Evolutionary conservation across 306 rosid genomes (phyloP), one percentile per base, ranked within the genome.

Genomic region (Echinosophora koreensis): DNA sequence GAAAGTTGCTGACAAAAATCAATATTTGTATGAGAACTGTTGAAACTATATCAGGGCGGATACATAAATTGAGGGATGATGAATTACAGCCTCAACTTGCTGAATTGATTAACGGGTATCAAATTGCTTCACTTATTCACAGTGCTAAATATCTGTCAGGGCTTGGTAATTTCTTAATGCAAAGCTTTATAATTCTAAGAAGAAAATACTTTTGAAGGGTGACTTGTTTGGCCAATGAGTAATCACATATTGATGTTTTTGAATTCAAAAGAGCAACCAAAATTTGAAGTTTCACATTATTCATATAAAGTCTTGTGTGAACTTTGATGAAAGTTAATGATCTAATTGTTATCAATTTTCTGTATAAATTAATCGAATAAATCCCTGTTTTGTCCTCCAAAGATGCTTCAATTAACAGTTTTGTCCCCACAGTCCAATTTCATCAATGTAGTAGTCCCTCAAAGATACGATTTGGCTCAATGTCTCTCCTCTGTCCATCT

Each of bases 71-170:
- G 77, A 90, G 99, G 79, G 98, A 96, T 61, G 92, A 92, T 64
- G 99, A 96, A 73, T 84, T 96, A 89, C 88, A 83, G 87, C 99
- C 99, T 66, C 97, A 92, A 81, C 85, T 96, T 80, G 86, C 90
- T 10, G 93, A 89, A 58, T 84, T 96, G 77, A 88, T 96, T 84
- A 83, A 84, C 39, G 99, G 99, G 99, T 96, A 95, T 84, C 34
- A 39, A 82, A n/a, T 84, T 79, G 72, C 83, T 80, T 77, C 62
- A 11, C 78, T 80, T 57, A 15, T 73, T 54, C 22, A 17, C 62
- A 59, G 15, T 62, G 62, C 62, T 65, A 55, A 64, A 69, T 73
- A 39, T 84, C 78, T 57, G 28, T 70, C 57, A 13, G 50, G 67
- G 72, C 30, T 39, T 62, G 63, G 4, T 54, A 55, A 27, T 51